A percentile compares a stretch with the other conserved stretches of the same genome.
Evolutionary conservation across 768 basidiomycete genomes (phyloP).

Genomic region (Auriscalpium microsporum): DNA sequence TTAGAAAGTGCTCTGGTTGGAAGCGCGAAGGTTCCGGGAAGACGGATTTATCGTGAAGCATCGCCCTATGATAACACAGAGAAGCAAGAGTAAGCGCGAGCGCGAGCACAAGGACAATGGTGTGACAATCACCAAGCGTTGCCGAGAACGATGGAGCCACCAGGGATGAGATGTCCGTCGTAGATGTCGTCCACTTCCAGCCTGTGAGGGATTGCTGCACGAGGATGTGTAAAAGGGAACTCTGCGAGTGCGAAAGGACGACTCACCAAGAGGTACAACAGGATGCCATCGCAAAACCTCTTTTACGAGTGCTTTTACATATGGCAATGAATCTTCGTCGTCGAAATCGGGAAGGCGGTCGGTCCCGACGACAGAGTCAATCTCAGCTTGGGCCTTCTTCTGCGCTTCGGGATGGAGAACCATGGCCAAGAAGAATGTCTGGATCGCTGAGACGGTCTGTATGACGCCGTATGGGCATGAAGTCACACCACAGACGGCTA

Average conservation of each 20-base stretch:
- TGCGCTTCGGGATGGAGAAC: constrained; percentile 20
- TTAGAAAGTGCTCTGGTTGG: constrained; percentile 9
- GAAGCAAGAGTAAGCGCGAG: neutral
- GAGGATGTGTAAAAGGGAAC: neutral
- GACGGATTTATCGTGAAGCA: constrained; percentile 4
- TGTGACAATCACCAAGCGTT: constrained; percentile 11
- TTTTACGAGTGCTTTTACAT: constrained; percentile 16
- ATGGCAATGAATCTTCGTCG: constrained; percentile 19
- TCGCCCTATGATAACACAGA: constrained; percentile 1
- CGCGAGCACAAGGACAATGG: neutral
- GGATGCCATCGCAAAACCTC: constrained; percentile 22
- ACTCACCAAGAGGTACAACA: constrained; percentile 16
- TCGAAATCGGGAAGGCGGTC: constrained; percentile 19
- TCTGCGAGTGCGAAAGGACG: neutral
- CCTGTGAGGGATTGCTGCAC: constrained; percentile 17
- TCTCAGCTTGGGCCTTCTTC: constrained; percentile 20
- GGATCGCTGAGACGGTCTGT: constrained; percentile 18
- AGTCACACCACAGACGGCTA: neutral
- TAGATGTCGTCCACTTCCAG: constrained; percentile 17
- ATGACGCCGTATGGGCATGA: neutral
- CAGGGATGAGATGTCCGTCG: constrained; percentile 22
- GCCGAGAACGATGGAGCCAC: constrained; percentile 21
- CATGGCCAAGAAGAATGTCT: constrained; percentile 23
- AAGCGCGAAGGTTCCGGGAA: constrained; percentile 9
- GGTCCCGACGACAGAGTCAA: constrained; percentile 20